Evolutionary conservation across 768 basidiomycete genomes (phyloP).

Genomic region (Dioszegia hungarica): DNA sequence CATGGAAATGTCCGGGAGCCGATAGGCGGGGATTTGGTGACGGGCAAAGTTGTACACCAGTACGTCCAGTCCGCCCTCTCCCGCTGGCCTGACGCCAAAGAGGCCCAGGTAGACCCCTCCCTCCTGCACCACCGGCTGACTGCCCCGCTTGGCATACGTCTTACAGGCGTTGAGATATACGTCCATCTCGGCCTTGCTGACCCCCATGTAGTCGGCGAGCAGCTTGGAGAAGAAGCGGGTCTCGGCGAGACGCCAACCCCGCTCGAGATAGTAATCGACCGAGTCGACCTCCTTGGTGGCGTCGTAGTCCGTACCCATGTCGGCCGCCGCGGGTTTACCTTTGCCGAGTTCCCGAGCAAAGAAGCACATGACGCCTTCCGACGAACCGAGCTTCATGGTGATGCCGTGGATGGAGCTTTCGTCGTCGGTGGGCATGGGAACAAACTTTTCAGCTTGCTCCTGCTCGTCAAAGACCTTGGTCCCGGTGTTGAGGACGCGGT

Average conservation of each 20-base stretch:
- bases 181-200: conserved; percentile 44
- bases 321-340: conserved; percentile 18
- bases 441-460: conserved; percentile 20
- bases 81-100: conserved; percentile 45
- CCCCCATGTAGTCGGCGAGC: conserved; percentile 44
- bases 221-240: conserved; percentile 45
- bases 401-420: conserved; percentile 43
- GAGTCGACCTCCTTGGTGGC: conserved; percentile 21
- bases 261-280: conserved; percentile 40
- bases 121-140: conserved; percentile 47
- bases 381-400: conserved; percentile 32
- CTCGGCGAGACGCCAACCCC: conserved; percentile 49
- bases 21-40: conserved; percentile 50
- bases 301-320: conserved; percentile 20
- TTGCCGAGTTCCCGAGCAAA: conserved; percentile 45
- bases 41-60: conserved; percentile 50
- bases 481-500: conserved; percentile 47
- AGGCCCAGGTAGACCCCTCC: conserved; percentile 47
- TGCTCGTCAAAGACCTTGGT: conserved; percentile 15
- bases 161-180: conserved; percentile 46
- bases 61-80: conserved; percentile 40
- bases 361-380: conserved; percentile 49
- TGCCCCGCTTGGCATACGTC: conserved; percentile 49
- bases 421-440: conserved; percentile 23
- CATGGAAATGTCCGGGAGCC: conserved; percentile 46